Percentiles rank a stretch among this genome's conserved stretches.
phyloP scores from a whole-genome alignment of 306 rosid species.

The Pueraria montana region DNA sequence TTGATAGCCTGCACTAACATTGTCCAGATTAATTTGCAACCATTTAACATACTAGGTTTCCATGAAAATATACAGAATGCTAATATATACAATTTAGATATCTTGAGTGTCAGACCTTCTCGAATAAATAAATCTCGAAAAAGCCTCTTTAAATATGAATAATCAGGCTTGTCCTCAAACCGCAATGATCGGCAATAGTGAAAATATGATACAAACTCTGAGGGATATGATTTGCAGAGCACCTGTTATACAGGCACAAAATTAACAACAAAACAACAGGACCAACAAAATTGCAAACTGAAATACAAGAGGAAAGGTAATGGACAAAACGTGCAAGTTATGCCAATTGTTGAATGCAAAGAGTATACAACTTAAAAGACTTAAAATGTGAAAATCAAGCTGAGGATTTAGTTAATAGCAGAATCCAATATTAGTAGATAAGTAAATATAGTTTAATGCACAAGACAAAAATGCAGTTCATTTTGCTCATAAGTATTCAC shows the following conservation, averaged over 20 bases:
- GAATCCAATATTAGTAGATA: slow-evolving; percentile 18
- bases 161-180: slow-evolving; percentile 99
- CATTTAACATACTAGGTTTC: slow-evolving; percentile 16
- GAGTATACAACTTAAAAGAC: slow-evolving; percentile 7
- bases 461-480: slow-evolving; percentile 14
- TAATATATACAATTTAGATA: slow-evolving; percentile 16
- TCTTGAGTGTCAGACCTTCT: slow-evolving; percentile 68
- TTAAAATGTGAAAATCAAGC: slow-evolving; percentile 2
- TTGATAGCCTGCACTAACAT: slow-evolving; percentile 77
- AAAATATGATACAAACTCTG: slow-evolving; percentile 95
- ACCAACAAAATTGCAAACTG: slow-evolving; percentile 26
- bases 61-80: slow-evolving; percentile 32
- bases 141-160: slow-evolving; percentile 95
- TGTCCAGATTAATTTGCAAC: slow-evolving; percentile 45
- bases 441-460: slow-evolving; percentile 13
- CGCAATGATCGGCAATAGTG: slow-evolving; percentile 95
- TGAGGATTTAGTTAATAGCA: slow-evolving; percentile 1
- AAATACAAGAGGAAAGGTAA: slow-evolving; percentile 14
- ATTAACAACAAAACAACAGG: slow-evolving; percentile 45
- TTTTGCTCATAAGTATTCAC: slow-evolving; percentile 10
- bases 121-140: slow-evolving; percentile 95
- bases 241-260: slow-evolving; percentile 64
- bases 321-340: slow-evolving; percentile 25
- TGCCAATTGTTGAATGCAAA: slow-evolving; percentile 20
- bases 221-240: slow-evolving; percentile 90